Percentiles rank a stretch among this genome's conserved stretches.
Evolutionary conservation across 163 green algal species (phyloP).

Genomic region (Chlorella variabilis): DNA sequence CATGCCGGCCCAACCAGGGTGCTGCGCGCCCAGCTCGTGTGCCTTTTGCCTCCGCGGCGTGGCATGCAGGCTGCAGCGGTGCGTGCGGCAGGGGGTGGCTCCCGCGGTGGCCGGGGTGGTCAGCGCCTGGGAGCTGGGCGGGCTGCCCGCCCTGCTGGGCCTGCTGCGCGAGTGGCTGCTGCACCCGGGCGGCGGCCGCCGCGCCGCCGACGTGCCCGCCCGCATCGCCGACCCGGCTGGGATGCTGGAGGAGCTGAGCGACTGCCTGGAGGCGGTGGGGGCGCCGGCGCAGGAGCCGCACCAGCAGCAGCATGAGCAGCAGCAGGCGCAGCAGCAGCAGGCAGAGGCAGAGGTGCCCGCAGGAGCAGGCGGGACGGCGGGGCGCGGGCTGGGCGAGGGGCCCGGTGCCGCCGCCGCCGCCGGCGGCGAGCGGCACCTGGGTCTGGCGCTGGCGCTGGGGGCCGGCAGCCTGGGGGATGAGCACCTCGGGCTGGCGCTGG

Average conservation of each 20-base stretch:
- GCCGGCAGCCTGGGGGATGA: not conserved
- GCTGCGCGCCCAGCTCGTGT: too few relatives aligned
- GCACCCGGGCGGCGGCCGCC: not conserved
- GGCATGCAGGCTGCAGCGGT: slow-evolving; percentile 35
- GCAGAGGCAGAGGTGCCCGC: not conserved
- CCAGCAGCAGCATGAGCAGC: not conserved
- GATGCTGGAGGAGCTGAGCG: slow-evolving; percentile 26
- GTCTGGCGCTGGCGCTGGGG: too few relatives aligned
- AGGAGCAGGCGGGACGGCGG: not conserved
- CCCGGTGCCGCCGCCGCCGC: too few relatives aligned
- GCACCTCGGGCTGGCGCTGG: not conserved
- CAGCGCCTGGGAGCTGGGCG: slow-evolving; percentile 35
- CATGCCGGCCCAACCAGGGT: too few relatives aligned
- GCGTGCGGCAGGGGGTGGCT: not conserved
- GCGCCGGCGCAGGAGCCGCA: not conserved
- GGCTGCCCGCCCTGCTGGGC: slow-evolving; percentile 25
- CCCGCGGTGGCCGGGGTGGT: not conserved
- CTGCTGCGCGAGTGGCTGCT: slow-evolving; percentile 38
- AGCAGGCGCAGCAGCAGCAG: not conserved
- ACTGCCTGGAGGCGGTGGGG: slow-evolving; percentile 5
- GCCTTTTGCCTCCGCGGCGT: too few relatives aligned
- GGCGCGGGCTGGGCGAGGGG: too few relatives aligned
- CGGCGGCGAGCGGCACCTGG: too few relatives aligned
- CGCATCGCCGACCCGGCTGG: not conserved
- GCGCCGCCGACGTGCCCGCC: not conserved